phyloP scores from a whole-genome alignment of 352 stramenopile genomes.

The Phytopythium boreale region DNA sequence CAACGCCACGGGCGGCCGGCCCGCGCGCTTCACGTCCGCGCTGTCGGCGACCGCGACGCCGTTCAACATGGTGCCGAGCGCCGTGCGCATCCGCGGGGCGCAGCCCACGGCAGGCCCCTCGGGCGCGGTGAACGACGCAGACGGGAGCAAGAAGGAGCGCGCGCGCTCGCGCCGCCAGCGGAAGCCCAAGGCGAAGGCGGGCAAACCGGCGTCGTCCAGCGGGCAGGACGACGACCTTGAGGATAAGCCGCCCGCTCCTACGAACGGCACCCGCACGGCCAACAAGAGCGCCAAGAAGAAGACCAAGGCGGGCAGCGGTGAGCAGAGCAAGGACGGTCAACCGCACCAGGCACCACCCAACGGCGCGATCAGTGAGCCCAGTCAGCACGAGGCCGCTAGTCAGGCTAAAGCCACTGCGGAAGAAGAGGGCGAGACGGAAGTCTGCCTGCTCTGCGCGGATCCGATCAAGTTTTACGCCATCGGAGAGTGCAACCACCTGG shows the following conservation, averaged over 20 bases:
- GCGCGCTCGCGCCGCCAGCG: constrained; percentile 11
- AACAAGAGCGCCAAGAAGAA: constrained; percentile 14
- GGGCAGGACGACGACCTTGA: constrained; percentile 7
- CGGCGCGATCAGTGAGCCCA: neutral
- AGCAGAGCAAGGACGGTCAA: neutral
- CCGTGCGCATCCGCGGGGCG: constrained; percentile 18
- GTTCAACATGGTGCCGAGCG: constrained; percentile 29
- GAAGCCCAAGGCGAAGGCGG: constrained; percentile 30
- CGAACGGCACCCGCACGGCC: neutral
- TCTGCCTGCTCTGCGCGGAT: constrained; percentile 67
- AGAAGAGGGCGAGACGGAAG: constrained; percentile 35
- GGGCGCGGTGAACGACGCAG: neutral
- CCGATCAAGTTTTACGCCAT: constrained; percentile 68
- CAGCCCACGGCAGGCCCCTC: neutral
- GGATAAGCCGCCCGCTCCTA: constrained; percentile 4
- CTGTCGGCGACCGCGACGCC: constrained; percentile 14
- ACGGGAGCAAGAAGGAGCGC: constrained; percentile 3
- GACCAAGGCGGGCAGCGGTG: constrained; percentile 2
- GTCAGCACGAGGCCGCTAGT: neutral
- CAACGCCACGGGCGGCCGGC: constrained; percentile 7
- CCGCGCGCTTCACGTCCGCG: constrained; percentile 13
- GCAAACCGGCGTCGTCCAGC: neutral
- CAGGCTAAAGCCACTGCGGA: constrained; percentile 2
- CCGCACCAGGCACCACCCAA: neutral
- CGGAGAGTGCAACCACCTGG: constrained; percentile 74